A percentile compares a stretch with the other conserved stretches of the same genome.
phyloP scores from a whole-genome alignment of 106 monocot species.

The Chionographis japonica region DNA sequence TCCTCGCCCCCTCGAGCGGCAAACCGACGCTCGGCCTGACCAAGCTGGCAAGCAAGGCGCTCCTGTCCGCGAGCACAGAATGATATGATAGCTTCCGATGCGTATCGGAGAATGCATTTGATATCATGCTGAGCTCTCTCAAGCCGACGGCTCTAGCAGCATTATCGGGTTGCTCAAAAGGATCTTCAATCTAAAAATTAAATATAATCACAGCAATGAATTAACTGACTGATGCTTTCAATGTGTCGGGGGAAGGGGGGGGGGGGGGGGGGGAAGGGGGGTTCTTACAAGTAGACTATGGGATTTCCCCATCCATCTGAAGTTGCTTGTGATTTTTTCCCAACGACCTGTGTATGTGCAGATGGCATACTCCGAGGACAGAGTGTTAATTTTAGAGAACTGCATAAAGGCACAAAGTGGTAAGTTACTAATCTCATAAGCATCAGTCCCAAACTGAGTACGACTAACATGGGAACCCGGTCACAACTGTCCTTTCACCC shows the following conservation, averaged over 20 bases:
- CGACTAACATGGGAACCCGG: too few relatives aligned
- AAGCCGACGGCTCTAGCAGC: constrained; percentile 45
- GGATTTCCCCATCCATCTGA: constrained; percentile 28
- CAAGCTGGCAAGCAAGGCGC: constrained; percentile 23
- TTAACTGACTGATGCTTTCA: too few relatives aligned
- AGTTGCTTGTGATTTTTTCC: constrained; percentile 25
- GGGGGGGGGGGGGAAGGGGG: too few relatives aligned
- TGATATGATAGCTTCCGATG: constrained; percentile 13
- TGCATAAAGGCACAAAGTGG: constrained; percentile 5
- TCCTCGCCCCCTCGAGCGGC: neutral
- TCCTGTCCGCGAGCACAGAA: constrained; percentile 15
- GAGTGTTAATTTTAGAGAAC: constrained; percentile 27
- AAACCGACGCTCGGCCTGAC: constrained; percentile 21
- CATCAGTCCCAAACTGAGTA: too few relatives aligned
- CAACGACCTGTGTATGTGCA: constrained; percentile 46
- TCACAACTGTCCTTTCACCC: too few relatives aligned
- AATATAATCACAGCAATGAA: neutral
- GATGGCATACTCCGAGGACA: constrained; percentile 27
- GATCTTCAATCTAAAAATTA: constrained; percentile 56
- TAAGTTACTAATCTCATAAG: too few relatives aligned
- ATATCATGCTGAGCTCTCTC: constrained; percentile 17
- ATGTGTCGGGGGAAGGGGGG: too few relatives aligned
- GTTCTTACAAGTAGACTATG: constrained; percentile 34
- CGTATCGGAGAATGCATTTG: constrained; percentile 19
- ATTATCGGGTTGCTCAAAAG: constrained; percentile 62